These are phyloP conservation scores for Malus sieversii DNA, from an alignment of 306 rosid genomes.

Conservation along the genomic window DNA sequence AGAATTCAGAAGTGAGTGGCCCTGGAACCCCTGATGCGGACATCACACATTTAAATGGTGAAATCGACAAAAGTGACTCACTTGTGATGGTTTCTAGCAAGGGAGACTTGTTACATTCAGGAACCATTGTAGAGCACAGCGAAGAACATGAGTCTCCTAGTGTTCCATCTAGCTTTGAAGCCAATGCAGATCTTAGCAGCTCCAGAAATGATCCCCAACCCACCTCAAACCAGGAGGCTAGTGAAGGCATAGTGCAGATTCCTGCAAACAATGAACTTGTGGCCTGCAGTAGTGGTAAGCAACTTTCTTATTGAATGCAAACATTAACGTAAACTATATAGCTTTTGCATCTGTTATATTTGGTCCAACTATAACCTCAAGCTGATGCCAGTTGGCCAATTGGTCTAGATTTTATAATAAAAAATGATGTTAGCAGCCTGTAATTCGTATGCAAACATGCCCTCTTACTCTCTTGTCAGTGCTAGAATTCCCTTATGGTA, in stretches of 20 bases:
- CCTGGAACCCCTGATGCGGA: constrained; percentile 14
- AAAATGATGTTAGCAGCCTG: neutral
- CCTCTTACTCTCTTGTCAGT: neutral
- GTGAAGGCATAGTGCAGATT: constrained; percentile 12
- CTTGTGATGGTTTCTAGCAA: constrained; percentile 16
- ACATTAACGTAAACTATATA: neutral
- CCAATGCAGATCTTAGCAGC: constrained; percentile 3
- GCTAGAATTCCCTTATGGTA: neutral
- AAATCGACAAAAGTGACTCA: constrained; percentile 12
- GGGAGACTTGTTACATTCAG: constrained; percentile 24
- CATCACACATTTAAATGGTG: neutral
- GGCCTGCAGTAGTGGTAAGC: constrained; percentile 46
- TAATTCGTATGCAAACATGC: neutral
- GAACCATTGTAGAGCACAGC: constrained; percentile 8
- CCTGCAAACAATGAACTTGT: constrained; percentile 22
- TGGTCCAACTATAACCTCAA: neutral
- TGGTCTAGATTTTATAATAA: neutral
- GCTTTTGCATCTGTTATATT: neutral
- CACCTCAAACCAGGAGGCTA: constrained; percentile 2
- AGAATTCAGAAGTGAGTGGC: constrained; percentile 25
- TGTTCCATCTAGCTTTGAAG: constrained; percentile 8
- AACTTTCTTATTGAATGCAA: constrained; percentile 13
- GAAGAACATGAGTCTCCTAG: constrained; percentile 6
- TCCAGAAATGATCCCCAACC: neutral
- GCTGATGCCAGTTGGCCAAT: neutral